phyloP scores from a whole-genome alignment of 176 grass and related monocot genomes.

The Hyparrhenia diplandra region DNA sequence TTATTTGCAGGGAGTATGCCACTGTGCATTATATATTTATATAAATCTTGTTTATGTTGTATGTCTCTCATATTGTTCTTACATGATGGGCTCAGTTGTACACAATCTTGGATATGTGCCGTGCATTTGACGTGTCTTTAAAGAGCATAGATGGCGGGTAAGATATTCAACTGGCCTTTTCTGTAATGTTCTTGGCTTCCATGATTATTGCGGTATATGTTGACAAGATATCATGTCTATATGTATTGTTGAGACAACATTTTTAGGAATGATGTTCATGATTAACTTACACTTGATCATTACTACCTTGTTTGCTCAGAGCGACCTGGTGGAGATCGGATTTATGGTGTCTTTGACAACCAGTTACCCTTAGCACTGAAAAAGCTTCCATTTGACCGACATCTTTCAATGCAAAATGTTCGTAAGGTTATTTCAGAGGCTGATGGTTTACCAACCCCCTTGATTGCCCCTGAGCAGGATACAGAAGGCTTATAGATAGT shows the following conservation, averaged over 20 bases:
- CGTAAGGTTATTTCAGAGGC: slow-evolving; percentile 93
- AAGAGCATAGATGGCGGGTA: slow-evolving; percentile 99
- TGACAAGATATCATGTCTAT: not conserved
- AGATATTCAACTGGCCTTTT: slow-evolving; percentile 17
- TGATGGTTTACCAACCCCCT: slow-evolving; percentile 96
- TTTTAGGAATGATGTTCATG: not conserved
- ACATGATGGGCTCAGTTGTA: slow-evolving; percentile 83
- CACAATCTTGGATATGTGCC: slow-evolving; percentile 99
- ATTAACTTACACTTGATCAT: not conserved
- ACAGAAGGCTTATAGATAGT: slow-evolving; percentile 95
- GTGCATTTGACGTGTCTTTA: slow-evolving; percentile 98
- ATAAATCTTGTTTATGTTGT: too few species aligned
- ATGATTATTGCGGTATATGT: not conserved
- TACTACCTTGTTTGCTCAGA: slow-evolving; percentile 39
- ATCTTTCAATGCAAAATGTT: slow-evolving; percentile 94
- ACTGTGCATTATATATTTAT: not conserved
- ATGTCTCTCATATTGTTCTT: not conserved
- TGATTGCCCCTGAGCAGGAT: slow-evolving; percentile 99
- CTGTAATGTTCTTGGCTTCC: not conserved
- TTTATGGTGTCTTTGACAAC: slow-evolving; percentile 99
- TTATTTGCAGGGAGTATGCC: not conserved
- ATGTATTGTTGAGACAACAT: slow-evolving; percentile 4
- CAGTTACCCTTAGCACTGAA: slow-evolving; percentile 91
- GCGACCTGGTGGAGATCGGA: slow-evolving; percentile 90
- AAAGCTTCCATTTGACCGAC: slow-evolving; percentile 96